These are phyloP conservation scores for Trichosanthes cucumerina DNA, from an alignment of 306 rosid genomes.

Conservation along the genomic window DNA sequence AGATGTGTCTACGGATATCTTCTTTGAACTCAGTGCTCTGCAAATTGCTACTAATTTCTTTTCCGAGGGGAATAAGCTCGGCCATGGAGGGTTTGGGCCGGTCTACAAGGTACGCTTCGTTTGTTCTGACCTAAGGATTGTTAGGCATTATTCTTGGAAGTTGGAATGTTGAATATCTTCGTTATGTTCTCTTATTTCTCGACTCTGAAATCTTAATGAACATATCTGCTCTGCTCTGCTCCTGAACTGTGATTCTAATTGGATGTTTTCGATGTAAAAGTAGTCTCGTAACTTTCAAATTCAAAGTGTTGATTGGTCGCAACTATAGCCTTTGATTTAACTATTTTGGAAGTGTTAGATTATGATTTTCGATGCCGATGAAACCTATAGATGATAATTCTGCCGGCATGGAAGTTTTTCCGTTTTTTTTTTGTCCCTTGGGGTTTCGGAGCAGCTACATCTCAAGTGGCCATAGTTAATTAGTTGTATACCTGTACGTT, in stretches of 20 bases:
- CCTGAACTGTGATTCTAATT: neutral
- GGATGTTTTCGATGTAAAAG: neutral
- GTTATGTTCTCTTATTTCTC: neutral
- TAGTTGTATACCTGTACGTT: neutral
- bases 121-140: too few species aligned
- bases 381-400: neutral
- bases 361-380: neutral
- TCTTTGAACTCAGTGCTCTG: conserved; percentile 44
- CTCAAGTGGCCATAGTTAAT: neutral
- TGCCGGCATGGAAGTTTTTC: neutral
- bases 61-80: conserved; percentile 58
- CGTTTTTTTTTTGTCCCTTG: neutral
- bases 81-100: conserved; percentile 94
- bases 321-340: neutral
- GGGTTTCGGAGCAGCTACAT: neutral
- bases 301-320: neutral
- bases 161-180: neutral
- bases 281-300: neutral
- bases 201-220: too few species aligned
- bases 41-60: conserved; percentile 73
- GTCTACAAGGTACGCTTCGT: conserved; percentile 52
- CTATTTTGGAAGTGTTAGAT: neutral
- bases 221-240: neutral
- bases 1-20: conserved; percentile 24
- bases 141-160: neutral